phyloP scores from a whole-genome alignment of 495 filamentous ascomycete species.

The Aspergillus steynii region DNA sequence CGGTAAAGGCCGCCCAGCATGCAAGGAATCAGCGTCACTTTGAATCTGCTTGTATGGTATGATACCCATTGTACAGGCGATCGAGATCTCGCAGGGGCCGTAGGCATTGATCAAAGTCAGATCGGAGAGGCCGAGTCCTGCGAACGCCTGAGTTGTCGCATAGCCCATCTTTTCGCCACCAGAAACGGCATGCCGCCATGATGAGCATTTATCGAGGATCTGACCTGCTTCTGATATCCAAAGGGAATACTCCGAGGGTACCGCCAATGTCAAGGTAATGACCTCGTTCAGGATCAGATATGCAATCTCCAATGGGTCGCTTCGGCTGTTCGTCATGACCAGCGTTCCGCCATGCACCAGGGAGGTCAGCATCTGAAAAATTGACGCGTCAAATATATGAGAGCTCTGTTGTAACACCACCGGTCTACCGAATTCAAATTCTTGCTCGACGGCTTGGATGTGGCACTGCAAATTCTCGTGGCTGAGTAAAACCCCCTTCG shows the following conservation, averaged over 20 bases:
- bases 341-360: conserved; percentile 35
- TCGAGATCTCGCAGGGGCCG: background rate
- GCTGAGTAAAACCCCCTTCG: conserved; percentile 39
- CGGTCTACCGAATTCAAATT: conserved; percentile 24
- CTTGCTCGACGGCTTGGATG: conserved; percentile 25
- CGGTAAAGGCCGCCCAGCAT: conserved; percentile 23
- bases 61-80: background rate
- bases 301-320: conserved; percentile 33
- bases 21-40: background rate
- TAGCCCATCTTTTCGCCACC: background rate
- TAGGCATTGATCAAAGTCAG: background rate
- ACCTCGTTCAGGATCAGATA: conserved; percentile 31
- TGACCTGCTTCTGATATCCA: conserved; percentile 32
- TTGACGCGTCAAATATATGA: conserved; percentile 39
- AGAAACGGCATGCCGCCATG: background rate
- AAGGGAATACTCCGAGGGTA: conserved; percentile 42
- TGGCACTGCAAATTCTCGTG: conserved; percentile 34
- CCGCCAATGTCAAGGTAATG: conserved; percentile 39
- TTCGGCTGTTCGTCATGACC: conserved; percentile 23
- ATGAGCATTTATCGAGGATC: background rate
- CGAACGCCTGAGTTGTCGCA: background rate
- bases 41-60: background rate
- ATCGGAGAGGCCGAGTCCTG: background rate
- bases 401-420: conserved; percentile 45
- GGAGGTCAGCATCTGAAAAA: conserved; percentile 31